Evolutionary conservation across 129 eudicot genomes (phyloP).

Genomic region (Centella asiatica): DNA sequence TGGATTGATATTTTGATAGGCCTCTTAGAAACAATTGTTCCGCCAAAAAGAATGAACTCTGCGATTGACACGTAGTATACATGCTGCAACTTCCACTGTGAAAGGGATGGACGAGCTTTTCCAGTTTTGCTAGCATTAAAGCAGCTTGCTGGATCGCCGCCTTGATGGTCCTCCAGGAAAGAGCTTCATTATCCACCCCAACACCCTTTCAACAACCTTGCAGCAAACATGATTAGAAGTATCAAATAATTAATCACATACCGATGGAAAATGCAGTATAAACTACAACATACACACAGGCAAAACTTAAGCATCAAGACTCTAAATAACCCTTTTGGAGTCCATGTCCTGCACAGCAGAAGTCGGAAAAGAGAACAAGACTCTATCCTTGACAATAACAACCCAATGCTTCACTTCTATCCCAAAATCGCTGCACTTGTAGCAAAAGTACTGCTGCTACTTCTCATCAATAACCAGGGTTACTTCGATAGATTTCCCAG

Average conservation of each 20-base stretch:
- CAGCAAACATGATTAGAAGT: not conserved
- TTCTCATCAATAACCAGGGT: no score
- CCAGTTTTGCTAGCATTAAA: slow-evolving; percentile 16
- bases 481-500: no score
- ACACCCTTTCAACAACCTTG: slow-evolving; percentile 91
- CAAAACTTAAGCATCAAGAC: no score
- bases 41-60: slow-evolving; percentile 21
- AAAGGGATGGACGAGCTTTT: slow-evolving; percentile 5
- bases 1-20: not conserved
- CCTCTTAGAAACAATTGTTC: slow-evolving; percentile 12
- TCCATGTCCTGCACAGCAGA: no score
- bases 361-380: no score
- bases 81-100: slow-evolving; percentile 30
- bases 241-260: not conserved
- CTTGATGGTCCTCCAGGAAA: slow-evolving; percentile 96
- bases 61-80: slow-evolving; percentile 23
- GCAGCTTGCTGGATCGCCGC: slow-evolving; percentile 74
- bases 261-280: not conserved
- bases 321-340: no score
- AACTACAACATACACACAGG: not conserved
- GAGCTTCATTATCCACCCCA: slow-evolving; percentile 98
- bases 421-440: no score
- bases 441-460: no score
- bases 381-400: no score
- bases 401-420: no score